Evolutionary conservation across 2,329 filamentous ascomycete species (phyloP).

Genomic region (Pseudogymnoascus sp.): DNA sequence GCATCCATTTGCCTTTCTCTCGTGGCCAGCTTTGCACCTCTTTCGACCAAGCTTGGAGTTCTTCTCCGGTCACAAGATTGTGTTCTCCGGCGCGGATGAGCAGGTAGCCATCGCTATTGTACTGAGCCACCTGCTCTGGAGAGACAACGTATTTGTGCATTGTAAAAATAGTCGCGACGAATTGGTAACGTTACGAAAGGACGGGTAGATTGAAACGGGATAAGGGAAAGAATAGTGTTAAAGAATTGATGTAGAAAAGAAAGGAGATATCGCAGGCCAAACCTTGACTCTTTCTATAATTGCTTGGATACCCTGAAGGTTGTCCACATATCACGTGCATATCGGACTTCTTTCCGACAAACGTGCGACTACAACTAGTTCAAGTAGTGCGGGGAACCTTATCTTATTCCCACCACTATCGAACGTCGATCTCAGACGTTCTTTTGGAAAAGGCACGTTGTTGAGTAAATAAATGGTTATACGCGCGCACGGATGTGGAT

Average conservation of each 20-base stretch:
- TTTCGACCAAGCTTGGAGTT: constrained; percentile 26
- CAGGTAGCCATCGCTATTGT: constrained; percentile 27
- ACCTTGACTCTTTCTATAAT: not conserved
- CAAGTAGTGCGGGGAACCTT: not conserved
- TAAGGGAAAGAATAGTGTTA: not conserved
- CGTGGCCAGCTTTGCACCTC: constrained; percentile 28
- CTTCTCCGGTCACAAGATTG: constrained; percentile 24
- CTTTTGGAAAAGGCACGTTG: not conserved
- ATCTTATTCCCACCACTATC: not conserved
- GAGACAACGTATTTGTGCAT: constrained; percentile 14
- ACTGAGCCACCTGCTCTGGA: constrained; percentile 23
- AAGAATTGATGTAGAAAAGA: not conserved
- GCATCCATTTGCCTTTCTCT: constrained; percentile 32
- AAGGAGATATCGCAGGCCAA: not conserved
- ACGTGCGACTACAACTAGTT: not conserved
- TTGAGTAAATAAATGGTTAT: no score
- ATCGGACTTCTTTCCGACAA: not conserved
- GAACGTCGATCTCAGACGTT: not conserved
- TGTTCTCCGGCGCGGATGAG: constrained; percentile 26
- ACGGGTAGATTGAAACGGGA: not conserved
- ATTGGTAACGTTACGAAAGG: not conserved
- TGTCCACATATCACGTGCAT: not conserved
- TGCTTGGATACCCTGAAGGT: not conserved
- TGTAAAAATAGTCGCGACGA: not conserved
- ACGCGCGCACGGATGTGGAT: no score